Base-by-base conservation (phyloP, 2,329 filamentous ascomycete genomes). In the Cryphonectria japonica region DNA sequence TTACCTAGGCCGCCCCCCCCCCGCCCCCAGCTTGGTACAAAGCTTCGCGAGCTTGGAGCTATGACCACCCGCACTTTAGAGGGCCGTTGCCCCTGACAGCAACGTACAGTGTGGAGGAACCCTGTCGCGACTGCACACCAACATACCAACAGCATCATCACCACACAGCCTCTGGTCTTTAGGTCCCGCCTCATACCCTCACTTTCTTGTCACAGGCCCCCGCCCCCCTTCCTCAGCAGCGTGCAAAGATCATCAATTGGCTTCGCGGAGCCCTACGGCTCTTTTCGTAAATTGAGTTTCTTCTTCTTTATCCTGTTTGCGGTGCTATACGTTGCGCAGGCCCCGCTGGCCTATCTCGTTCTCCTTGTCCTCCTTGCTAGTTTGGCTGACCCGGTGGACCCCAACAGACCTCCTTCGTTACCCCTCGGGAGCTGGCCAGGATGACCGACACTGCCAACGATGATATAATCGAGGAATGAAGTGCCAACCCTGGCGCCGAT, bases 381-480 rank as follows among this genome's bases (percentile, higher is more conserved):
- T 8, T 19, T 34, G 13, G 54, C 29, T 32, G 54, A 19, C 54
- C 5, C 16, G 3, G 54, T 32, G 54, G 13, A 34, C 7, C 34
- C 13, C 32, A 32, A 19, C 29, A 32, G 26, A 29, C 26, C 26
- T 57, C 16, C 62, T 43, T 16, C 43, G 29, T 13, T 11, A 1
- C 29, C 26, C 14, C 32, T 7, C 9, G 19, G 32, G 16, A 19
- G 32, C 14, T 11, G 59, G 3, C 37, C 19, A 78, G 77, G 69
- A 78, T 78, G 75, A 66, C 71, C 64, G 77, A 79, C 65, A 73
- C 70, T 37, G 73, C 77, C 16, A 77, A 74, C 50, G 80, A 73
- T 50, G 81, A 83, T 34, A 79, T 82, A 62, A 74, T 76, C 11
- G 82, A 80, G 46, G 76, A 72, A 60, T 65, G 66, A 14, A 76